Base-by-base conservation (phyloP, 306 rosid species). In the Lathyrus aphaca region DNA sequence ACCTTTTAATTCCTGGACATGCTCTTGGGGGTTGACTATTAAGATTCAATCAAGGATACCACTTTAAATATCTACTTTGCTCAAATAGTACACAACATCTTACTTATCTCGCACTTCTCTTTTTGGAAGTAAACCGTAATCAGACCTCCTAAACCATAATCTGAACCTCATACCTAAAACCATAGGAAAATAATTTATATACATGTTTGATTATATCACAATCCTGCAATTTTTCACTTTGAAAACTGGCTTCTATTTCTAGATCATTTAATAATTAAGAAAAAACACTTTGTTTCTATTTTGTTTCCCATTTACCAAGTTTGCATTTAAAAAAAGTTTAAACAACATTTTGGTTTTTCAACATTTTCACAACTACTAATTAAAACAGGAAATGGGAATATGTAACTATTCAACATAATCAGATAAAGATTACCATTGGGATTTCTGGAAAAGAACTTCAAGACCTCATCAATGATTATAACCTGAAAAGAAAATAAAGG, bases 381-480 rank as follows among this genome's bases (percentile, higher is more conserved):
- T 13, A 23, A 66, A 48, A 48, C 32, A 32, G 27, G 3, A 48
- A 66, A 46, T 5, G 59, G 55, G 23, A 66, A 66, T 30, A 66
- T 13, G 40, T 49, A 48, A 10, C 17, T 12, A 68, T 67, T 53
- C 48, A 69, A 30, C n/a, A 61, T 11, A 54, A 71, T 64, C 66
- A 77, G 74, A 80, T 32, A 60, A 57, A 51, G 46, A 81, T 77
- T 87, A 91, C 97, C 88, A 1, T 48, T 76, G 29, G 94, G 74
- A 75, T 80, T 82, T 81, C 98, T 89, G 66, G 98, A 94, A 78
- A 94, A 94, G 86, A 86, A 86, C 82, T 94, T 94, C 6, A 94
- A 83, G 68, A 94, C 78, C 82, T 94, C 98, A 74, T 94, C 98
- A 63, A 94, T 94, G 74, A 90, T 55, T 77, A 94, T 79, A 79